These are phyloP conservation scores for Citrullus mucosospermus DNA, from an alignment of 306 rosid genomes.

Conservation along the genomic window DNA sequence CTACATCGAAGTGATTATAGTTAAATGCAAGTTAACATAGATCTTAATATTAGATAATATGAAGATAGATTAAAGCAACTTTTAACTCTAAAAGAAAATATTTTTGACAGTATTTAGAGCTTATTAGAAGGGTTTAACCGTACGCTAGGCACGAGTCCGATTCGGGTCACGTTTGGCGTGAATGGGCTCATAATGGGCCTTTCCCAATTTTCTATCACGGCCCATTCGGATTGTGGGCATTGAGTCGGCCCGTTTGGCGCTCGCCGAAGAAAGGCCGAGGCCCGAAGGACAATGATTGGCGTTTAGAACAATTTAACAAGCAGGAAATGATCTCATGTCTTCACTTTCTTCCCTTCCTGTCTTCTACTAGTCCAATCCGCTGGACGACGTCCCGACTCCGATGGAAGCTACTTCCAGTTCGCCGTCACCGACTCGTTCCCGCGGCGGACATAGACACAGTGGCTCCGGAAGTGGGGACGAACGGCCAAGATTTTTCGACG, in stretches of 20 bases:
- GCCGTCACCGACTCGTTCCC: conserved; percentile 39
- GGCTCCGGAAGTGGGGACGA: conserved; percentile 19
- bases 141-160: no score
- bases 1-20: no score
- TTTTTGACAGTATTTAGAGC: no score
- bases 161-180: no score
- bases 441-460: conserved; percentile 5
- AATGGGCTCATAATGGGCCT: no score
- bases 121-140: no score
- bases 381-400: neutral
- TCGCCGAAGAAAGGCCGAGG: neutral
- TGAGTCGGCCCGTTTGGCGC: neutral
- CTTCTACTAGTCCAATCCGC: neutral
- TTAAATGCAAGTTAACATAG: no score
- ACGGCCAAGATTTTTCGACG: conserved; percentile 57
- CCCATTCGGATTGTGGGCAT: neutral
- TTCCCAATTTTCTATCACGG: neutral
- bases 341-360: neutral
- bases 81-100: no score
- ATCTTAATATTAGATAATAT: no score
- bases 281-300: no score
- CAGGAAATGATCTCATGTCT: neutral
- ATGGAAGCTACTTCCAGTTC: conserved; percentile 22
- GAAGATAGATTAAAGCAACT: no score
- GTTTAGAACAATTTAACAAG: neutral